These are phyloP conservation scores for Alternaria viburni DNA, from an alignment of 2,329 filamentous ascomycete species.

Conservation along the genomic window DNA sequence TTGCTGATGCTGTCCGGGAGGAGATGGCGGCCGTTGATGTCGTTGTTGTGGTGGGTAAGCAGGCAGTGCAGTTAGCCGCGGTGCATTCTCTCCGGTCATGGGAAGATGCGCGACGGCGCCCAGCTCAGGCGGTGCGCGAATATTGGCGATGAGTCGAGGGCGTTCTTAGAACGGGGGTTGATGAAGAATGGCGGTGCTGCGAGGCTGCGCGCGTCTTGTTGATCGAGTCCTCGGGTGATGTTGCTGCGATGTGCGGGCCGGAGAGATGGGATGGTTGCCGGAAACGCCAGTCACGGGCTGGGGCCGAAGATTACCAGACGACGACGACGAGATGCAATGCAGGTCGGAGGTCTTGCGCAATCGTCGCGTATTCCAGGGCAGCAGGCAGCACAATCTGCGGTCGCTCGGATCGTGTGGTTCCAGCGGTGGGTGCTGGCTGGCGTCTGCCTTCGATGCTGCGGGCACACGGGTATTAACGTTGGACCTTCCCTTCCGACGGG, in stretches of 20 bases:
- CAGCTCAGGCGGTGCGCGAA: slow-evolving; percentile 29
- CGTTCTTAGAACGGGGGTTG: neutral
- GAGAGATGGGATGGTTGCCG: neutral
- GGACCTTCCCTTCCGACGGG: slow-evolving; percentile 6
- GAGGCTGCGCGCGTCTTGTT: neutral
- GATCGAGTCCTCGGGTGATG: slow-evolving; percentile 1
- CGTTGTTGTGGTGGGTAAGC: slow-evolving; percentile 18
- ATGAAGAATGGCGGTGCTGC: neutral
- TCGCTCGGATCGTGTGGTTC: slow-evolving; percentile 14
- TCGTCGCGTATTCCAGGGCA: neutral
- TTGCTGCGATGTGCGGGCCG: slow-evolving; percentile 9
- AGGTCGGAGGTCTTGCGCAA: neutral
- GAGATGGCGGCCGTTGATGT: slow-evolving; percentile 21
- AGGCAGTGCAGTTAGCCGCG: slow-evolving; percentile 27
- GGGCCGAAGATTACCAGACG: slow-evolving; percentile 5
- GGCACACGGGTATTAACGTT: slow-evolving; percentile 22
- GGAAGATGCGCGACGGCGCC: slow-evolving; percentile 35
- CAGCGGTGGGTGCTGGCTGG: slow-evolving; percentile 4
- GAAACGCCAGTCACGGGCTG: slow-evolving; percentile 5
- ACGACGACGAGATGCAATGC: neutral
- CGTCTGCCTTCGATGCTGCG: slow-evolving; percentile 5
- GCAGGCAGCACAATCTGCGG: neutral
- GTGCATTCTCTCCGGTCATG: slow-evolving; percentile 27
- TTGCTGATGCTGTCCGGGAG: slow-evolving; percentile 30
- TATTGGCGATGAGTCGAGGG: slow-evolving; percentile 33